A percentile compares a stretch with the other conserved stretches of the same genome.
phyloP scores from a whole-genome alignment of 108 stramenopile species.

The Seminavis robusta region DNA sequence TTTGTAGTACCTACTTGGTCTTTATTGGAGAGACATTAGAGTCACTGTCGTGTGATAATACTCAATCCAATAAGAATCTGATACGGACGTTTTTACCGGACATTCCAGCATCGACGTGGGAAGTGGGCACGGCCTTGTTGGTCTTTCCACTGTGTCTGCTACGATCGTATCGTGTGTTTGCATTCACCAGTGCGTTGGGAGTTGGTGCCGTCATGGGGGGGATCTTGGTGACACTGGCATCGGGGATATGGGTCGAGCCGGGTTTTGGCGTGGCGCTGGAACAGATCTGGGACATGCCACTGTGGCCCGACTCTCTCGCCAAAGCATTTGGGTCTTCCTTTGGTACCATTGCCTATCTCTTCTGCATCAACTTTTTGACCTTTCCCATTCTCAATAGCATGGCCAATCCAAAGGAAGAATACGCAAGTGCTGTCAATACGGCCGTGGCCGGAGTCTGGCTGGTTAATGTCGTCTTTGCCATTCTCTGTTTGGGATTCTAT shows the following conservation, averaged over 20 bases:
- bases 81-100: conserved; percentile 18
- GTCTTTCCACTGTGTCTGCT: conserved; percentile 35
- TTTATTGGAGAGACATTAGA: conserved; percentile 27
- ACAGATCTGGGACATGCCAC: not conserved
- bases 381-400: conserved; percentile 29
- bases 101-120: conserved; percentile 24
- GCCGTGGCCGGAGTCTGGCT: too few relatives aligned
- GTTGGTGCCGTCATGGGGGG: conserved; percentile 38
- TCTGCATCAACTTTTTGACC: conserved; percentile 26
- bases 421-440: conserved; percentile 19
- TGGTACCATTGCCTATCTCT: conserved; percentile 30
- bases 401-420: conserved; percentile 20
- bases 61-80: conserved; percentile 1
- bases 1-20: conserved; percentile 29
- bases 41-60: not conserved
- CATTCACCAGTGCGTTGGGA: conserved; percentile 43
- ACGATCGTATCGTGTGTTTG: conserved; percentile 40
- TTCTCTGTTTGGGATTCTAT: conserved; percentile 21
- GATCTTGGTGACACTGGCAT: conserved; percentile 31
- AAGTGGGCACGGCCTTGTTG: conserved; percentile 12
- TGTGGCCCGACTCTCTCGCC: conserved; percentile 7
- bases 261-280: conserved; percentile 19
- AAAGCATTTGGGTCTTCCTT: conserved; percentile 20
- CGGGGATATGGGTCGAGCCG: conserved; percentile 37
- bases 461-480: conserved; percentile 22